A percentile compares a stretch with the other conserved stretches of the same genome.
These are phyloP conservation scores for Taphrina populina DNA, from an alignment of 1,139 yeast genomes.

Conservation along the genomic window DNA sequence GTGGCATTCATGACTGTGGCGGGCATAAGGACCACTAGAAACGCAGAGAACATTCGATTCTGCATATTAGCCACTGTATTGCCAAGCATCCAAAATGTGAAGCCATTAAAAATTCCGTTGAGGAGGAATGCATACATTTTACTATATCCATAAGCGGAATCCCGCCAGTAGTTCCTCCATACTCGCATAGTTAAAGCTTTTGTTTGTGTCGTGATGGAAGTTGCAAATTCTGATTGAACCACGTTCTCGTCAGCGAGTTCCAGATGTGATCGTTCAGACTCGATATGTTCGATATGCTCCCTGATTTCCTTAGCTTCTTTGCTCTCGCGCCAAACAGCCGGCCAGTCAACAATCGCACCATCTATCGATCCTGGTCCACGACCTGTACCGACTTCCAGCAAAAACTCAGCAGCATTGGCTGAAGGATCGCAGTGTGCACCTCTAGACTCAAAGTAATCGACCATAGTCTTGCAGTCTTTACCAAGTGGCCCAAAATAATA, in stretches of 20 bases:
- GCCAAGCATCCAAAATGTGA: slow-evolving; percentile 55
- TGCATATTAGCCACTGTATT: slow-evolving; percentile 54
- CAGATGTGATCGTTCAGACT: slow-evolving; percentile 39
- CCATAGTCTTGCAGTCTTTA: slow-evolving; percentile 57
- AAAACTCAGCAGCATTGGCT: slow-evolving; percentile 82
- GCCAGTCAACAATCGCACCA: slow-evolving; percentile 61
- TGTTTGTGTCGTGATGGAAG: slow-evolving; percentile 54
- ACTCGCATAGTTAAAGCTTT: slow-evolving; percentile 54
- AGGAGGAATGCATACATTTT: slow-evolving; percentile 55
- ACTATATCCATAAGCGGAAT: slow-evolving; percentile 68
- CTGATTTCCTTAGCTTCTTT: slow-evolving; percentile 53
- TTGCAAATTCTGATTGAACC: slow-evolving; percentile 44
- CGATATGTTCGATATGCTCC: slow-evolving; percentile 40
- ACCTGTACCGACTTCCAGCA: slow-evolving; percentile 67
- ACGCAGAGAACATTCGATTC: slow-evolving; percentile 54
- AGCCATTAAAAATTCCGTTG: slow-evolving; percentile 57
- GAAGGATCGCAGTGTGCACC: slow-evolving; percentile 67
- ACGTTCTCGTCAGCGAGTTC: slow-evolving; percentile 28
- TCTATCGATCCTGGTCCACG: slow-evolving; percentile 70
- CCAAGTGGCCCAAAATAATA: slow-evolving; percentile 83
- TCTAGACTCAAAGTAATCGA: slow-evolving; percentile 65
- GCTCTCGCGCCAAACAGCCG: slow-evolving; percentile 64
- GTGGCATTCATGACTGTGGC: slow-evolving; percentile 59
- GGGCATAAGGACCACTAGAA: slow-evolving; percentile 56
- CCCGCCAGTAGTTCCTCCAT: slow-evolving; percentile 68